Base-by-base conservation (phyloP, 345 rosid genomes). In the Physaria fendleri region DNA sequence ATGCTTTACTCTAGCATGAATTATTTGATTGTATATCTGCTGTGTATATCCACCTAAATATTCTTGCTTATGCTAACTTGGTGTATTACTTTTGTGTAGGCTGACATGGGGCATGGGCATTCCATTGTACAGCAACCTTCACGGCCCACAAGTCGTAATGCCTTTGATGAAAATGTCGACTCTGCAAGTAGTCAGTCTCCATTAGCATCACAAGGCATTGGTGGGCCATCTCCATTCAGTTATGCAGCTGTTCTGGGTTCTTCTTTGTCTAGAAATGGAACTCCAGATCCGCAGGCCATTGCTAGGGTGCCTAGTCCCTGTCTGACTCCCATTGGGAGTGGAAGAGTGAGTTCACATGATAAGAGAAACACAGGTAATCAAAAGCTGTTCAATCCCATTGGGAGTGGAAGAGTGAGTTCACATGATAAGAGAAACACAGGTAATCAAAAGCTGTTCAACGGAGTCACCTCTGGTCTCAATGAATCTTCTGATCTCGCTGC, bases 251-350 rank as follows among this genome's bases (percentile, higher is more conserved):
- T 71, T 22, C 74, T 91, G 1, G 96, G 96, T 28, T 46, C 87
- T 62, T 77, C 96, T 38, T 59, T 92, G 71, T 91, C 98, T 22
- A 75, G 98, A 62, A 82, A 82, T 50, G 81, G 81, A 16, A 91
- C 98, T 22, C 98, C 98, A 59, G 98, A 91, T 76, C 86, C 90
- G 2, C 95, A 88, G 66, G 77, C 73, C 60, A 66, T 79, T 41
- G 92, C 77, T 30, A 79, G 92, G 76, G 86, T 79, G 46, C 98
- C 96, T 44, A 91, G 98, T 70, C 98, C 96, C 45, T 79, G 96
- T 61, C 82, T 76, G 5, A 79, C 90, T 12, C 95, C 96, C 27
- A n/a, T n/a, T n/a, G n/a, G n/a, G n/a, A n/a, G n/a, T n/a, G n/a
- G n/a, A n/a, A n/a, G n/a, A n/a, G n/a, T n/a, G n/a, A n/a, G n/a